Evolutionary conservation across 1,284 basidiomycete species (phyloP).

Genomic region (Cutaneotrichosporon sp.): DNA sequence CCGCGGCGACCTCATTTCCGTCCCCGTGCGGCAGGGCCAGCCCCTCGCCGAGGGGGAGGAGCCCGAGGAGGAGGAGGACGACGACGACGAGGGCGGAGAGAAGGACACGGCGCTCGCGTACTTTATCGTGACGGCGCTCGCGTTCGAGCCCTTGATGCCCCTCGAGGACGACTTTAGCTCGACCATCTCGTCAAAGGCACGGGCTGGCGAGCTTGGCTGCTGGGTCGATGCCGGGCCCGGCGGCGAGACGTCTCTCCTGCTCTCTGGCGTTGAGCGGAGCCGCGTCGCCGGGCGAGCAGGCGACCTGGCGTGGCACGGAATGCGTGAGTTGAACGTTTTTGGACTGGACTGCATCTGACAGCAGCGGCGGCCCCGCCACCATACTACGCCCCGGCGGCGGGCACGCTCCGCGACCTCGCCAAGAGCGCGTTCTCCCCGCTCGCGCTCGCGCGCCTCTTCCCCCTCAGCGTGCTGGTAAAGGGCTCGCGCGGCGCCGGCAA

Average conservation of each 20-base stretch:
- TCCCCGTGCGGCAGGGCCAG: slow-evolving; percentile 66
- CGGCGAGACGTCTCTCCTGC: slow-evolving; percentile 59
- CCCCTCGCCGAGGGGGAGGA: slow-evolving; percentile 45
- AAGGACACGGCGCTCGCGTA: slow-evolving; percentile 60
- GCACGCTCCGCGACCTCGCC: slow-evolving; percentile 40
- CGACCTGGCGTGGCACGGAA: slow-evolving; percentile 37
- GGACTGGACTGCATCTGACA: not conserved
- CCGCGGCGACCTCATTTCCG: slow-evolving; percentile 76
- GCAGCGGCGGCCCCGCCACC: slow-evolving; percentile 26
- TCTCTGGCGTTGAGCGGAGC: slow-evolving; percentile 57
- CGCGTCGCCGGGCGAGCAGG: slow-evolving; percentile 27
- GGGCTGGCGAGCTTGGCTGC: slow-evolving; percentile 74
- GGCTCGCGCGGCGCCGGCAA: slow-evolving; percentile 60
- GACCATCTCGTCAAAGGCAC: slow-evolving; percentile 49
- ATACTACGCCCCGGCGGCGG: slow-evolving; percentile 23
- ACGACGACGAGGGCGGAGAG: slow-evolving; percentile 33
- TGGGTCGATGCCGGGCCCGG: slow-evolving; percentile 71
- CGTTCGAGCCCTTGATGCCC: slow-evolving; percentile 59
- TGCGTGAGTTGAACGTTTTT: not conserved
- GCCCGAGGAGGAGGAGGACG: slow-evolving; percentile 46
- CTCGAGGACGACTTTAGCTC: slow-evolving; percentile 54
- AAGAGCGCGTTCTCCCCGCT: slow-evolving; percentile 29
- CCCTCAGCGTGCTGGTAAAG: slow-evolving; percentile 55
- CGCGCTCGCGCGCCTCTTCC: slow-evolving; percentile 29
- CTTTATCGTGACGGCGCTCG: slow-evolving; percentile 78